A percentile compares a stretch with the other conserved stretches of the same genome.
These are phyloP conservation scores for Penicillium concentricum DNA, from an alignment of 2,329 filamentous ascomycete species.

Conservation along the genomic window DNA sequence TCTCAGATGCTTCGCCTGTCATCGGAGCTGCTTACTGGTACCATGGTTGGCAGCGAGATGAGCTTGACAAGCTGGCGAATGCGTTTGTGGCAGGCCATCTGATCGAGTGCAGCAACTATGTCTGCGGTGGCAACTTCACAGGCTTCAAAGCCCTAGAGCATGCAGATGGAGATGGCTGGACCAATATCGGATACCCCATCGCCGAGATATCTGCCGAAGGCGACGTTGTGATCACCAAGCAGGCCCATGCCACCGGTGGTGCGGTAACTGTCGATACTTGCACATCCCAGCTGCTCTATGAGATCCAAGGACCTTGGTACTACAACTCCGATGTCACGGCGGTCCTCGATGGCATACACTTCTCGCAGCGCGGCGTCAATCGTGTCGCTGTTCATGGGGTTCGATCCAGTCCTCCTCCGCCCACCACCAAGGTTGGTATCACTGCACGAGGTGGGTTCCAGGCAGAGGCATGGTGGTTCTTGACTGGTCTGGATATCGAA, in stretches of 20 bases:
- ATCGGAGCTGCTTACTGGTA: constrained; percentile 47
- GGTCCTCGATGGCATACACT: constrained; percentile 50
- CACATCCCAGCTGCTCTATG: constrained; percentile 54
- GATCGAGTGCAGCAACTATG: constrained; percentile 45
- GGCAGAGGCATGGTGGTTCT: constrained; percentile 47
- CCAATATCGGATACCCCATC: constrained; percentile 49
- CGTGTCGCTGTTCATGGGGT: constrained; percentile 52
- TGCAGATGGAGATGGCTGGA: constrained; percentile 36
- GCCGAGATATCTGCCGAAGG: constrained; percentile 46
- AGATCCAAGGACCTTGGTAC: constrained; percentile 57
- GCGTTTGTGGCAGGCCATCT: constrained; percentile 42
- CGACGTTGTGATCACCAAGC: constrained; percentile 46
- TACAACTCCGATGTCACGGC: constrained; percentile 59
- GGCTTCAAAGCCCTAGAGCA: constrained; percentile 41
- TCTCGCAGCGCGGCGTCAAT: constrained; percentile 52
- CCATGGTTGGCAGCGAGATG: constrained; percentile 42
- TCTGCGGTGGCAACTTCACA: constrained; percentile 46
- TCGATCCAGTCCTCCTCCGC: constrained; percentile 45
- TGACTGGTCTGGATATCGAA: constrained; percentile 46
- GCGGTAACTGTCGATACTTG: constrained; percentile 51
- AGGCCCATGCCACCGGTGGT: constrained; percentile 39
- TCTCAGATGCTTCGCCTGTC: constrained; percentile 46
- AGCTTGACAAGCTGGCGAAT: constrained; percentile 41
- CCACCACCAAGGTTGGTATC: constrained; percentile 53
- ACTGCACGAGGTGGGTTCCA: constrained; percentile 49